Evolutionary conservation across 257 asterid genomes (phyloP), one percentile per base, ranked within the genome.

Genomic region (Anisodus tanguticus): DNA sequence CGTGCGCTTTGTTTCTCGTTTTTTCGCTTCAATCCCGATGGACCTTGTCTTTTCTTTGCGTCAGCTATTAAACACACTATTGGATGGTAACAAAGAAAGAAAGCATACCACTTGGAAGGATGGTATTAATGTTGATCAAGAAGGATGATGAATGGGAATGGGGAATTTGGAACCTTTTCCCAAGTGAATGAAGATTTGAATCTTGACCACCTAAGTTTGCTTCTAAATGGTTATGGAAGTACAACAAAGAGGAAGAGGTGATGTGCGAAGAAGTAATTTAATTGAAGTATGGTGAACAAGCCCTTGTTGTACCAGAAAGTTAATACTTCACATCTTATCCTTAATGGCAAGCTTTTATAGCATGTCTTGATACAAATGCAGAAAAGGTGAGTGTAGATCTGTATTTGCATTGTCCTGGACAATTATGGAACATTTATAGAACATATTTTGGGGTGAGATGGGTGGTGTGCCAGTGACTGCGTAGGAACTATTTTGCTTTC

Each of bases 161-260:
- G 39, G 66, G 64, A 53, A 41, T 55, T 35, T 8, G 49, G 43
- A 53, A 77, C 49, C 41, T 31, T 54, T n/a, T 77, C 13, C 13
- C 16, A 15, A 54, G 16, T 53, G 45, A 77, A 2, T 35, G 64
- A 31, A 55, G 66, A 11, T 31, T 77, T 77, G 9, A 53, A 53
- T 53, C 64, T 13, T 51, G 81, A 51, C 41, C 15, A 2, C 47
- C 15, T 3, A 26, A 13, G 26, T 51, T 39, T 53, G 8, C 80
- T 53, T 76, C 26, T 22, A 51, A 76, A 76, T 76, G 47, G 63
- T 76, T 76, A 51, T 76, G 81, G 81, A 53, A 1, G 81, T 76
- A 76, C 47, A 53, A 76, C 47, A 54, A 53, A 13, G 63, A 53
- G 82, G 82, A 77, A 53, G 9, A 31, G 8, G 45, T 53, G 16